These are phyloP conservation scores for Thermomucor indicae-seudaticae DNA, from an alignment of 371 early-diverging fungal species.

Conservation along the genomic window DNA sequence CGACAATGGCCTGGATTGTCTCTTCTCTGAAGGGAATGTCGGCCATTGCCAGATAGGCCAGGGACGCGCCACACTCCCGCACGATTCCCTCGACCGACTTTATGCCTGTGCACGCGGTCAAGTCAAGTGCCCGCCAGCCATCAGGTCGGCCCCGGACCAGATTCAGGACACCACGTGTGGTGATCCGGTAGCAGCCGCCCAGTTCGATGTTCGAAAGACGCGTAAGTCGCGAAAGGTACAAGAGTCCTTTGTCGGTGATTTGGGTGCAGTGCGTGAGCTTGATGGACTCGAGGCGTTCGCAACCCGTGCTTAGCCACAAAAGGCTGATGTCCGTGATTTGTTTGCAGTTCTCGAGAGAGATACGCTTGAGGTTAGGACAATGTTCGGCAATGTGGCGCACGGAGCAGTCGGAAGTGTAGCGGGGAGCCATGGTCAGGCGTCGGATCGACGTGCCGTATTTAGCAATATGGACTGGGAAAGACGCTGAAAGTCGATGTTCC, in stretches of 20 bases:
- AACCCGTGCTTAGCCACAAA: conserved; percentile 7
- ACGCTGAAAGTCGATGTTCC: not conserved
- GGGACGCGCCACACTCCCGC: conserved; percentile 5
- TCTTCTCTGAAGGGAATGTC: not conserved
- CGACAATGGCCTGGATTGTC: not conserved
- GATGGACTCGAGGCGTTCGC: not conserved
- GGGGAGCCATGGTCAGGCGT: conserved; percentile 15
- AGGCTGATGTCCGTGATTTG: conserved; percentile 27
- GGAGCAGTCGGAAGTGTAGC: conserved; percentile 22
- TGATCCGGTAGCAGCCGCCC: not conserved
- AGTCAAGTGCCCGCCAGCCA: not conserved
- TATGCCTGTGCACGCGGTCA: conserved; percentile 6
- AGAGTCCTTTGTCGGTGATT: not conserved
- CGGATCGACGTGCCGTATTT: conserved; percentile 25
- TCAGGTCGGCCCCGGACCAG: not conserved
- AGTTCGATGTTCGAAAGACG: not conserved
- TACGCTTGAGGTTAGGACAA: conserved; percentile 19
- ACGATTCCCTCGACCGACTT: not conserved
- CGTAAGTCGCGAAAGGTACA: not conserved
- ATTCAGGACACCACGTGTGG: not conserved
- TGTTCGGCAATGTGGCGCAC: conserved; percentile 20
- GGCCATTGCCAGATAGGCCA: conserved; percentile 1
- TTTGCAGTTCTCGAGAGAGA: conserved; percentile 25
- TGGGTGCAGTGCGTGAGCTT: not conserved
- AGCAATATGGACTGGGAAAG: conserved; percentile 23